Conservation (phyloP, 345 rosid species). For the Eucalyptus sp. region DNA sequence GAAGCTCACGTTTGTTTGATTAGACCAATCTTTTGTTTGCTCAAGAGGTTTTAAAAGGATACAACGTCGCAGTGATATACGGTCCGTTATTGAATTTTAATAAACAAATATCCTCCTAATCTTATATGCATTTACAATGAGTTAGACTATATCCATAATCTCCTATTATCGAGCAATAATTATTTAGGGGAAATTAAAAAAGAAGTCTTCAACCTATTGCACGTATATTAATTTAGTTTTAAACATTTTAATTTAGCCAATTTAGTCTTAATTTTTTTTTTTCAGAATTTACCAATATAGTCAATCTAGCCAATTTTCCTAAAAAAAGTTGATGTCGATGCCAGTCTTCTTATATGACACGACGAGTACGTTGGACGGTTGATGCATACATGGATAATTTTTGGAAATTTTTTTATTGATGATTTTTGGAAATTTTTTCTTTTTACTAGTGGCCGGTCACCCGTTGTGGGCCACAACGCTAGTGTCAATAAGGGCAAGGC, state of each 20-base stretch:
- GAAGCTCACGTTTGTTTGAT: not conserved
- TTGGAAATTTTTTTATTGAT: too few relatives aligned
- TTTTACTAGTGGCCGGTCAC: too few relatives aligned
- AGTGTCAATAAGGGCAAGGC: too few relatives aligned
- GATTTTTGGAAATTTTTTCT: too few relatives aligned
- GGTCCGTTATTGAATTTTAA: too few relatives aligned
- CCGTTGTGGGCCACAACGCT: rapidly evolving
- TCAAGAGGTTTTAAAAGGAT: not conserved
- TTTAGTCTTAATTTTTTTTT: too few relatives aligned
- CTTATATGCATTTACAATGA: not conserved
- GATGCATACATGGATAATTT: too few relatives aligned
- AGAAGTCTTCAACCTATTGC: not conserved
- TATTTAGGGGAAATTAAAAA: too few relatives aligned
- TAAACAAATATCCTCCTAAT: not conserved
- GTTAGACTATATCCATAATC: not conserved
- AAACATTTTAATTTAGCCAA: too few relatives aligned
- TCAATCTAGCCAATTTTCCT: too few relatives aligned
- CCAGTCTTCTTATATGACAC: rapidly evolving
- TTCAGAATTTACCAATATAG: not conserved
- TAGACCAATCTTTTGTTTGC: not conserved
- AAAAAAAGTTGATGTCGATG: too few relatives aligned
- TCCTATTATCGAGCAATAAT: not conserved
- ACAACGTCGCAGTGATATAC: too few relatives aligned
- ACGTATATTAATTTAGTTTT: rapidly evolving
- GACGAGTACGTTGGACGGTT: not conserved